phyloP scores from a whole-genome alignment of 257 asterid genomes.

The Eucommia ulmoides region DNA sequence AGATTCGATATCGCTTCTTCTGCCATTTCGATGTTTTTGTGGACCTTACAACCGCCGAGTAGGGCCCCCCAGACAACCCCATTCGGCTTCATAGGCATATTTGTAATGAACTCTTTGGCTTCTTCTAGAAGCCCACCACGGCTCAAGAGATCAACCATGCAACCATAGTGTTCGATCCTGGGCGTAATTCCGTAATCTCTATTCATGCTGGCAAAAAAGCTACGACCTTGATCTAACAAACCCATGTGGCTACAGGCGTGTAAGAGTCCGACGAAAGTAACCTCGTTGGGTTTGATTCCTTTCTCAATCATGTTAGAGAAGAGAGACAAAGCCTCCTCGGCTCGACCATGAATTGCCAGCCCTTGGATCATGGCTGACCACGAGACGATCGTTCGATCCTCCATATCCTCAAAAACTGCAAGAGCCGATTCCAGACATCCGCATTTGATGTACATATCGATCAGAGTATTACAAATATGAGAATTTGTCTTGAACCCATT shows the following conservation, averaged over 20 bases:
- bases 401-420: conserved; percentile 33
- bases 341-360: conserved; percentile 55
- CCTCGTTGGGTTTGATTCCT: conserved; percentile 45
- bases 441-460: conserved; percentile 57
- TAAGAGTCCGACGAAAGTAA: conserved; percentile 54
- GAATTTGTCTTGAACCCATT: conserved; percentile 26
- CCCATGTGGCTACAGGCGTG: conserved; percentile 69
- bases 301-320: conserved; percentile 34
- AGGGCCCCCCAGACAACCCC: conserved; percentile 68
- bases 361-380: conserved; percentile 79
- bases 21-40: conserved; percentile 48
- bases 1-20: conserved; percentile 35
- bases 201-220: conserved; percentile 41
- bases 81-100: conserved; percentile 44
- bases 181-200: conserved; percentile 33
- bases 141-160: conserved; percentile 69
- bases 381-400: conserved; percentile 36
- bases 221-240: conserved; percentile 32
- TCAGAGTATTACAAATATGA: conserved; percentile 42
- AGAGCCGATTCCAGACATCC: conserved; percentile 46
- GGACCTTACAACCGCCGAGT: conserved; percentile 60
- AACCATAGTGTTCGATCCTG: conserved; percentile 55
- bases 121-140: conserved; percentile 53
- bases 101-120: conserved; percentile 34
- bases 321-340: conserved; percentile 34